Base-by-base conservation (phyloP, 306 rosid genomes). In the Medicago truncatula region DNA sequence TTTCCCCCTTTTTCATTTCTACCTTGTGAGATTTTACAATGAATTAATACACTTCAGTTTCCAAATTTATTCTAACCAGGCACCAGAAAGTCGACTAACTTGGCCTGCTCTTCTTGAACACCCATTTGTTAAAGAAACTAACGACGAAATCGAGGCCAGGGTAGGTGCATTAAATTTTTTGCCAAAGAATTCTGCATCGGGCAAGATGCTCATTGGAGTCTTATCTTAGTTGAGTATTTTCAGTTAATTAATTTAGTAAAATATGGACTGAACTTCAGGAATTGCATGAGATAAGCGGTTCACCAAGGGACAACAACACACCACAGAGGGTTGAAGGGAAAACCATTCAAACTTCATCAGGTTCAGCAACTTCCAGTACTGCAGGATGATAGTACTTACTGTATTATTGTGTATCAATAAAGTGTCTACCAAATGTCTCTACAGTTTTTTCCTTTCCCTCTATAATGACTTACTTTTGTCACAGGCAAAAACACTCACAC, bases 71-170 rank as follows among this genome's bases (percentile, higher is more conserved):
- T 83, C 67, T 47, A 64, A 70, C 44, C 81, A 95, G 99, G 90
- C 85, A 75, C 99, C 99, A 6, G 97, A 95, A 84, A 90, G 88
- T 86, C 93, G 99, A 56, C 85, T 95, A 74, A 86, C 97, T 20
- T 95, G 99, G 99, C 99, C 99, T 17, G 89, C 93, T 70, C 97
- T 95, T 81, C 85, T 95, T 60, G 97, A 95, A 74, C 97, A 95
- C 70, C 97, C 97, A 70, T 95, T 95, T 85, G 97, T 95, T 61
- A 86, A 87, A 83, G 99, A 92, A 87, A 73, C 87, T 6, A 69
- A 85, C 20, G 85, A 85, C 9, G 92, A 90, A 70, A 68, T 43
- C 74, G 91, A 86, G 58, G 80, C 79, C 73, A 87, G 82, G 97
- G 99, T 95, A 88, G 75, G 60, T 23, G 63, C 71, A 63, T 73